Evolutionary conservation across 345 rosid species (phyloP), one percentile per base, ranked within the genome.

Genomic region (Combretum micranthum): DNA sequence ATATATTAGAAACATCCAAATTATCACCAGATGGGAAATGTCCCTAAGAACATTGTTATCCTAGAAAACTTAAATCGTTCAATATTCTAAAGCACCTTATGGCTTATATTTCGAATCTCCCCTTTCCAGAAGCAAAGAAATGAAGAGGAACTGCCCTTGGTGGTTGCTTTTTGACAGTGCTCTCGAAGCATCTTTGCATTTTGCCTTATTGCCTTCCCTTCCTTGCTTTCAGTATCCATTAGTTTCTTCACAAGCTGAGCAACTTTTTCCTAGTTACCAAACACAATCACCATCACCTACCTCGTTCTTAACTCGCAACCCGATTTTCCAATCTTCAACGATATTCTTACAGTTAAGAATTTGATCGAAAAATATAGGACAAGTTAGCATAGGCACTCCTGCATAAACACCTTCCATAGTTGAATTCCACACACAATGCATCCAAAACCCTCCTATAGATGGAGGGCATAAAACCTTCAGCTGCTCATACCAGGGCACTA

Each of bases 361-460:
- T 53, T 75, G 79, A 44, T 75, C 79, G 46, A 51, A 53, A 42
- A 53, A 21, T 39, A 71, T 15, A 13, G 79, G 76, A 47, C 63
- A 66, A 15, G 76, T 51, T 12, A 75, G 70, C 67, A 71, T 37
- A 18, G 79, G 72, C 5, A 70, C 60, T 15, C 75, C 79, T 0
- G 75, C 47, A 18, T 20, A 71, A 15, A 75, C 39, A 13, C 60
- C 72, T 54, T 75, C 79, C 50, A 63, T 49, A 2, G 64, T 63
- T 15, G 79, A 74, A 37, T 66, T 74, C 75, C 75, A 70, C 13
- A 75, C 75, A 21, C 79, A 70, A 56, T 70, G 75, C 3, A 72
- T 67, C 73, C 66, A 72, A 15, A 72, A 72, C 3, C 71, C 66
- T 13, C 65, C 69, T 1, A 68, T 47, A 3, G 74, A 55, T 4